Evolutionary conservation across 1,284 basidiomycete genomes (phyloP).

Genomic region (Microbotryum lychnidis-dioicae): DNA sequence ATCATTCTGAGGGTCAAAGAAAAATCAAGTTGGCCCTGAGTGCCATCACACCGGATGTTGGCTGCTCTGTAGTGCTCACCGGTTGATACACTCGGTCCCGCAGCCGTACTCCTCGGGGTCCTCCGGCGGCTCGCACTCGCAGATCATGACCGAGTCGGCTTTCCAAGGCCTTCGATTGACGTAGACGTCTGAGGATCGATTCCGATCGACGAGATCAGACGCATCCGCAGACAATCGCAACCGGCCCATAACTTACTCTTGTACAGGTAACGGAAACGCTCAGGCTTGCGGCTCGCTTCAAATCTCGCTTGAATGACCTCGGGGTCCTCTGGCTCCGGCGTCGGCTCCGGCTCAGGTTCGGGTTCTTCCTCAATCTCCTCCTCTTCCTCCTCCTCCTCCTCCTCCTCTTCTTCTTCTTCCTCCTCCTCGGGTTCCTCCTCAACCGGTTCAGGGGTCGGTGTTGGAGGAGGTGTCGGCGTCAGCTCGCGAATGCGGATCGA

Average conservation of each 20-base stretch:
- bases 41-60: background rate
- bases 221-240: conserved; percentile 34
- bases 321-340: conserved; percentile 4
- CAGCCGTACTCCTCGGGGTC: conserved; percentile 38
- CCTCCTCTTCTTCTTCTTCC: background rate
- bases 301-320: conserved; percentile 2
- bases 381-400: conserved; percentile 3
- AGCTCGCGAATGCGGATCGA: background rate
- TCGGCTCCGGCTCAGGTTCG: background rate
- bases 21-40: background rate
- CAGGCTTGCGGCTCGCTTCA: conserved; percentile 34
- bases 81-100: conserved; percentile 44
- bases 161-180: conserved; percentile 13
- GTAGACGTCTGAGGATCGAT: conserved; percentile 17
- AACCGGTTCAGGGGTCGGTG: no score
- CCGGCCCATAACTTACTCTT: conserved; percentile 33
- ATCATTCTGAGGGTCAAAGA: conserved; percentile 36
- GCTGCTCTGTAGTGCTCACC: conserved; percentile 25
- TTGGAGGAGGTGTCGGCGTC: no score
- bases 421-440: no score
- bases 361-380: conserved; percentile 2
- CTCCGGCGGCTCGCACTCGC: conserved; percentile 37
- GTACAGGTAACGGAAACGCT: conserved; percentile 39
- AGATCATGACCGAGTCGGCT: conserved; percentile 35
- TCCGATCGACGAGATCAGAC: background rate